Base-by-base conservation (phyloP, 2,329 filamentous ascomycete genomes). In the Plectosphaerella cucumerina region DNA sequence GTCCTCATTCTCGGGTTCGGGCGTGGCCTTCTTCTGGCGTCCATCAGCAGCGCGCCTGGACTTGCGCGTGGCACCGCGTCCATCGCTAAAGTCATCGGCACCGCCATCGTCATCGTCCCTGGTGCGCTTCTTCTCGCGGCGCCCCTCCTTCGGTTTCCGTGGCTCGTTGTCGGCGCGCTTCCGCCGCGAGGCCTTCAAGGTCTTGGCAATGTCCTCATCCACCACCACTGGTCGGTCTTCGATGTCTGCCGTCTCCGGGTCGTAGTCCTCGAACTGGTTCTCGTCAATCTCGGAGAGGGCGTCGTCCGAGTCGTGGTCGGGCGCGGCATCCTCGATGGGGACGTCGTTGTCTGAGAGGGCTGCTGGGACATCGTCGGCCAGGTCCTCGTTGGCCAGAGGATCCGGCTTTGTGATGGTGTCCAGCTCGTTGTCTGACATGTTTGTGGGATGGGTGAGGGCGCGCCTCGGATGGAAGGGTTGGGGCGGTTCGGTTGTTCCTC, bases 111-210 rank as follows among this genome's bases (percentile, higher is more conserved):
- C 77, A 26, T 78, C 76, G 52, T 78, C 75, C 37, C 70, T 70
- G 46, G 76, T 70, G 44, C 80, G 71, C 65, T 86, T 84, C 69
- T 89, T 89, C 58, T 85, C 86, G 60, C 85, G 78, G 47, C 84
- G 78, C n/a, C 82, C 85, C 61, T 85, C 87, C 65, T 87, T 85
- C 49, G 89, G 87, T 71, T 90, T 94, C 69, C 87, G 89, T 42
- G 76, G 77, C 26, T 80, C 82, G 48, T 84, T 84, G 33, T 81
- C 86, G 9, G 75, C 63, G 51, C 89, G 80, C 71, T 86, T 86
- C 52, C 82, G 70, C 68, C 84, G 85, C n/a, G 75, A 75, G 1
- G 81, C 82, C 65, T 86, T 86, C 31, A 87, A 67, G 3, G 81
- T 84, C 51, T 78, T 77, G 6, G 82, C 81, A 50, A 81, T 75